Evolutionary conservation across 306 rosid species (phyloP), one percentile per base, ranked within the genome.

Genomic region (Vigna hirtella): DNA sequence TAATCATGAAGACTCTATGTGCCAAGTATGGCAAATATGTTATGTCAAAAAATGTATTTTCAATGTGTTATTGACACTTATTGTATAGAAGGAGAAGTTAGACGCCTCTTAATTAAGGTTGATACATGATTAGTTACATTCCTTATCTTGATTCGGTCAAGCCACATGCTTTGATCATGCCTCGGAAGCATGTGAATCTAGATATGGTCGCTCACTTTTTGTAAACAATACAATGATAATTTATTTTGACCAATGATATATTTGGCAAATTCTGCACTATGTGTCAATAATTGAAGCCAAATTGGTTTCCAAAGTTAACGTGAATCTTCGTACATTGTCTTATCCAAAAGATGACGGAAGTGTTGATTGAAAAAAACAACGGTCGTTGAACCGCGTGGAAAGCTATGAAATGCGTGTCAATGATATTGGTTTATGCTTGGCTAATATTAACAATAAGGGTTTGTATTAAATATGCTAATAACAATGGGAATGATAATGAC

Each of bases 271-370:
- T 63, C 17, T 49, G 49, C 40, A 34, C 56, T n/a, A 26, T 6
- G 22, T 53, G 82, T 80, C 82, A 80, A 85, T 58, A 77, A 84
- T 70, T 72, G 84, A 59, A 68, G 24, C 61, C 24, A 55, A 67
- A 63, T 55, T 18, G 38, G 45, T 30, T 74, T 72, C 51, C 63
- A 67, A 66, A 68, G 62, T 18, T 70, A 15, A 66, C 51, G 30
- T 42, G 63, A 53, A 18, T 47, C 51, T 62, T 70, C 12, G 70
- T 4, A 38, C 66, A 13, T 32, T 51, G 71, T 52, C 80, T 82
- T 71, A 84, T 79, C 76, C 45, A 73, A 83, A 67, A 64, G 81
- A 77, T 70, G 67, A 76, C 76, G 71, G 36, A 49, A 22, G 18
- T 8, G 30, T 36, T 59, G 67, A 52, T 59, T 18, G 59, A 55